Conservation (phyloP, 2,329 filamentous ascomycete genomes). For the Colletotrichum ledebouriae region DNA sequence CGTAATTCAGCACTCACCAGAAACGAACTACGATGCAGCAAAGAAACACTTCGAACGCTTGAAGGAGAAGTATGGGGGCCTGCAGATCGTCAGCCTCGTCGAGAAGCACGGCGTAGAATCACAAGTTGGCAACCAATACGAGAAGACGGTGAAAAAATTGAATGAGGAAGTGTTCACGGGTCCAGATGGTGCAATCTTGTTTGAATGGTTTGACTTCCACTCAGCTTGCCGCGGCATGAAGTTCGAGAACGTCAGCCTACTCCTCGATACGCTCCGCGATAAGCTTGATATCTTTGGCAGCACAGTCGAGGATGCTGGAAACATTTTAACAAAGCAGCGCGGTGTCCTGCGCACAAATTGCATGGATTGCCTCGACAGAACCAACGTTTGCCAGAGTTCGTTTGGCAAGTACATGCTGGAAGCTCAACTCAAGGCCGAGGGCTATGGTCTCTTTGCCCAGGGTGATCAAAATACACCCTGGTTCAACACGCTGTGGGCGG, state of each 20-base stretch:
- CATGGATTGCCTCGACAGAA: conserved; percentile 98
- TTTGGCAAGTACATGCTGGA: conserved; percentile 88
- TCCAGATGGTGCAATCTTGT: conserved; percentile 65
- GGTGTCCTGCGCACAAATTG: conserved; percentile 95
- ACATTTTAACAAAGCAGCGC: conserved; percentile 66
- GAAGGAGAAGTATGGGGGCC: conserved; percentile 75
- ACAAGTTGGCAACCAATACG: conserved; percentile 82
- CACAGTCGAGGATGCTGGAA: conserved; percentile 68
- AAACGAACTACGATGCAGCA: conserved; percentile 84
- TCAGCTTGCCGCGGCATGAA: conserved; percentile 94
- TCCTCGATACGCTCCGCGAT: conserved; percentile 78
- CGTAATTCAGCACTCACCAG: conserved; percentile 82
- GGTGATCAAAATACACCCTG: conserved; percentile 84
- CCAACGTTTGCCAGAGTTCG: conserved; percentile 95
- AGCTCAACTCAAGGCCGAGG: conserved; percentile 80
- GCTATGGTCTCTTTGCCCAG: conserved; percentile 81
- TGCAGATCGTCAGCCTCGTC: conserved; percentile 87
- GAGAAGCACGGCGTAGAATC: conserved; percentile 89
- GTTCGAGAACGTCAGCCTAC: conserved; percentile 90
- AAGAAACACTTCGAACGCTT: conserved; percentile 83
- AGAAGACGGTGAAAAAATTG: conserved; percentile 74
- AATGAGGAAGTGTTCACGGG: conserved; percentile 72
- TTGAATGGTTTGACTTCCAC: conserved; percentile 99
- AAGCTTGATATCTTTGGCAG: conserved; percentile 80
- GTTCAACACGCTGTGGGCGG: conserved; percentile 98